Conservation (phyloP, 2,329 filamentous ascomycete species). For the Intubia oerlemansii region DNA sequence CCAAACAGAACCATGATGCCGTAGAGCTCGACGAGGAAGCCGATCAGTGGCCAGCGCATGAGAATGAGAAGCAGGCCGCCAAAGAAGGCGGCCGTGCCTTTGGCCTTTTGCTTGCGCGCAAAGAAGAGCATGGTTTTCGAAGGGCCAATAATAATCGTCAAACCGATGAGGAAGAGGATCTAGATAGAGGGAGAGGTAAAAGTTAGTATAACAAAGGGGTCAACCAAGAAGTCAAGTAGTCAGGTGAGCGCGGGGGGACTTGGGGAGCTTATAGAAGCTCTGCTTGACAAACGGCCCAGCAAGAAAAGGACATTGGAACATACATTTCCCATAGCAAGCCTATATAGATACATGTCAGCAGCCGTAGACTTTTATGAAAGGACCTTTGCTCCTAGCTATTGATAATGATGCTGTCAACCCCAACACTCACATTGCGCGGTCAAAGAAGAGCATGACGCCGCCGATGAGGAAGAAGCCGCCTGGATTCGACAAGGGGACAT, state of each 20-base stretch:
- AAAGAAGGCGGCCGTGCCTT: constrained; percentile 77
- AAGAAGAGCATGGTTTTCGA: constrained; percentile 90
- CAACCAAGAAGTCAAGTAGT: too few relatives aligned
- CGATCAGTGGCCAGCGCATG: constrained; percentile 73
- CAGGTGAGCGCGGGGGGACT: too few relatives aligned
- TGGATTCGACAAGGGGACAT: constrained; percentile 14
- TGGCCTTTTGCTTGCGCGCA: constrained; percentile 76
- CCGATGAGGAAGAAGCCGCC: constrained; percentile 88
- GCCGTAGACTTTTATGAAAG: too few relatives aligned
- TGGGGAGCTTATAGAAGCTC: constrained; percentile 3
- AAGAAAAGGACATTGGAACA: too few relatives aligned
- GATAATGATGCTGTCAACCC: not conserved
- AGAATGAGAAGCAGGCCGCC: constrained; percentile 68
- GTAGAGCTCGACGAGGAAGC: constrained; percentile 80
- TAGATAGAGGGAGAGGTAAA: too few relatives aligned
- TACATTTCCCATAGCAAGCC: constrained; percentile 96
- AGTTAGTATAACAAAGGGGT: constrained; percentile 1
- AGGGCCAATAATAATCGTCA: constrained; percentile 86
- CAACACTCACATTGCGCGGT: constrained; percentile 67
- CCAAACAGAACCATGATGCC: constrained; percentile 88
- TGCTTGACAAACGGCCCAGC: too few relatives aligned
- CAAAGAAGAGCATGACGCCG: constrained; percentile 93
- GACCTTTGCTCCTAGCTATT: too few relatives aligned
- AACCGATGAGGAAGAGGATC: constrained; percentile 94
- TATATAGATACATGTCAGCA: too few relatives aligned